Base-by-base conservation (phyloP, 2,329 filamentous ascomycete genomes). In the Talaromyces sp. region DNA sequence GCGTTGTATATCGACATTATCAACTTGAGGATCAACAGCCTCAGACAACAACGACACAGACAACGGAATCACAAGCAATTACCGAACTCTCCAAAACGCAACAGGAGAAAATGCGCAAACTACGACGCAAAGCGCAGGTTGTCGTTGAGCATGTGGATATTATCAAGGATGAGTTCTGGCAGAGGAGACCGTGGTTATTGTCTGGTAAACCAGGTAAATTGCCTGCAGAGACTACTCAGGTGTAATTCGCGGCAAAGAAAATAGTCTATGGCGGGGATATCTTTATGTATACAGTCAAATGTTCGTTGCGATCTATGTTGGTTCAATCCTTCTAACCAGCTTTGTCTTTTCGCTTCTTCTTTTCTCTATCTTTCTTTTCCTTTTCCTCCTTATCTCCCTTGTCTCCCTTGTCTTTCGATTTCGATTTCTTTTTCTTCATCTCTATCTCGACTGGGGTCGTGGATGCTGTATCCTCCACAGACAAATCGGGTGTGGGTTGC, bases 121-220 rank as follows among this genome's bases (percentile, higher is more conserved):
- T 87, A 68, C 86, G 90, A 62, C 84, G 86, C 66, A 97, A 97
- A 77, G 93, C 93, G 0, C 85, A 85, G 61, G 88, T 99, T 54
- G 86, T 91, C 41, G 84, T 96, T 43, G 89, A 93, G 73, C 93
- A 98, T 81, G 80, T 95, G 66, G 95, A 99, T 79, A 91, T 99
- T 72, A 98, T 99, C 78, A 93, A 90, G 72, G 92, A 98, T 77
- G 90, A 92, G 3, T 99, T 99, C 74, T 99, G 95, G 95, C 85
- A 92, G 68, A 85, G 84, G 71, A 84, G 93, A 73, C 93, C 93
- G 1, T 98, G 93, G 92, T 83, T 95, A 64, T 75, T 93, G 62
- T 91, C 89, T 1, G 89, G 90, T 68, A 90, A 87, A 76, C 89
- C 89, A 5, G 90, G 90, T 25, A 89, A 86, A 72, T 81, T 89